Evolutionary conservation across 1,139 yeast species (phyloP), one percentile per base, ranked within the genome.

Genomic region (Zhuliangozyma blackwelliae): DNA sequence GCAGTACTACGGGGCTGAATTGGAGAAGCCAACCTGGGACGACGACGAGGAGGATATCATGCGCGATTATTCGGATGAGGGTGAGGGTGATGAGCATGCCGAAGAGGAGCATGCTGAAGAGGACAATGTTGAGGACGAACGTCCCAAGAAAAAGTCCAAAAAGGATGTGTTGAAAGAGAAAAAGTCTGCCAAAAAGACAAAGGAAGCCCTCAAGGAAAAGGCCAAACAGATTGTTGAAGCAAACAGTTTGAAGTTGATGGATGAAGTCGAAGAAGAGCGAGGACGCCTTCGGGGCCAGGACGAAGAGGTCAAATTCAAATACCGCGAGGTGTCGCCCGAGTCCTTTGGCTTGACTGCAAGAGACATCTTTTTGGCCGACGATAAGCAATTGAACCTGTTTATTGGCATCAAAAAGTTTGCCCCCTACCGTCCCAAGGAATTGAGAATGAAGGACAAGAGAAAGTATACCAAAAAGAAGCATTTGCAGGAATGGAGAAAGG

Each of bases 271-370:
- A 51, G 36, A 68, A 47, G 4, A 57, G 47, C 39, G 65, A 65
- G 16, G 16, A 16, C 16, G 50, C 9, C 57, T 41, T 4, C 58
- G 47, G 5, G 69, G 63, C 44, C 59, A 49, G 5, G 73, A 69
- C 35, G 74, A 70, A 37, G 40, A 16, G 16, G 16, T 16, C 16
- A 16, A 16, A 16, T 92, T 92, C 72, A 81, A 80, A 52, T 94
- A 94, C 58, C 77, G 97, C 50, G 96, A 89, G 51, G 97, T 92
- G 3, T 89, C 96, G 0, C 97, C 99, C 3, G 98, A 94, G 52
- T 65, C 90, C 9, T 94, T 78, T 63, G 97, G 97, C 8, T 72
- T 94, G 38, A 73, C 88, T 0, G 75, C 94, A 0, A 73, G 95
- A 43, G 99, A 94, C 52, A 92, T 94, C 36, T 68, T 94, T 37